Evolutionary conservation across 139 green algal genomes (phyloP).

Genomic region (Deuterostichococcus epilithicus): DNA sequence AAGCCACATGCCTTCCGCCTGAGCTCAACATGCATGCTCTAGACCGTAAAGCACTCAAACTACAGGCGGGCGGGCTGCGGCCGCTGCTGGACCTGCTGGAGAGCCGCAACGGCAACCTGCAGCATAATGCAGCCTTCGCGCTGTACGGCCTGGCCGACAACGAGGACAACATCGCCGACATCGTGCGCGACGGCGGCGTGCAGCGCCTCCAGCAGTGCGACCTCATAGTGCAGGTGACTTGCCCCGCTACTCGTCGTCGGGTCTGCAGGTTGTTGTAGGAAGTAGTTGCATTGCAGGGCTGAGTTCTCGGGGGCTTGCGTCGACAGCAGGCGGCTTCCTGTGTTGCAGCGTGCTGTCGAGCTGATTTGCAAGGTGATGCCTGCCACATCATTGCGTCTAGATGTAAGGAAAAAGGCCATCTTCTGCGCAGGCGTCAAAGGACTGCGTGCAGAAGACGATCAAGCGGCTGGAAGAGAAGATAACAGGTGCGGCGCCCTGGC

Average conservation of each 20-base stretch:
- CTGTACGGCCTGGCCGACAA: slow-evolving; percentile 97
- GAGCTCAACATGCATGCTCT: slow-evolving; percentile 3
- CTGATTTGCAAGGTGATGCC: no score
- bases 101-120: slow-evolving; percentile 75
- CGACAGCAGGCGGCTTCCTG: no score
- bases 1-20: neutral
- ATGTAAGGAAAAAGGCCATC: no score
- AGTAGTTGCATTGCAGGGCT: neutral
- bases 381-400: no score
- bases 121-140: slow-evolving; percentile 94
- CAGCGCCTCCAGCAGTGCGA: slow-evolving; percentile 65
- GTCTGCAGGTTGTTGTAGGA: neutral
- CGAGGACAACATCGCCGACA: slow-evolving; percentile 93
- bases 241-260: neutral
- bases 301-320: no score
- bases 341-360: no score
- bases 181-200: slow-evolving; percentile 76
- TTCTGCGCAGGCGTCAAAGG: slow-evolving; percentile 67
- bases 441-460: slow-evolving; percentile 96
- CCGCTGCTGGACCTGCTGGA: slow-evolving; percentile 90
- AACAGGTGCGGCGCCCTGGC: no score
- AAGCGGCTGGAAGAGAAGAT: slow-evolving; percentile 91
- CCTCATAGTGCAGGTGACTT: slow-evolving; percentile 61
- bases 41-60: no score
- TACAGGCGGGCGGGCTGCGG: slow-evolving; percentile 74